Evolutionary conservation across 2,329 filamentous ascomycete species (phyloP).

Genomic region (Exserohilum turcica): DNA sequence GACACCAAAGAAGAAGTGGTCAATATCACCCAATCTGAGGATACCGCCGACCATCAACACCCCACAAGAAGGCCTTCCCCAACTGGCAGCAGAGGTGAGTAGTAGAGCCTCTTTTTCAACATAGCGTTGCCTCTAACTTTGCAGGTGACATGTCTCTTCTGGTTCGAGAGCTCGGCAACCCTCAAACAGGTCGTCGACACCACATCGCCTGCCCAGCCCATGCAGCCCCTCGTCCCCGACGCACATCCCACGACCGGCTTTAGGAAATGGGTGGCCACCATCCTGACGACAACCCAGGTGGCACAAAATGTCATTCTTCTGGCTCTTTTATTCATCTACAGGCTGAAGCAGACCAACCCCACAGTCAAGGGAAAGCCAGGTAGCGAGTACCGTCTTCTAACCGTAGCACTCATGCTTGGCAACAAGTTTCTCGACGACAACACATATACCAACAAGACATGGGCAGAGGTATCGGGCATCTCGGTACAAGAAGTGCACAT

Average conservation of each 20-base stretch:
- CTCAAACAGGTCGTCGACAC: constrained; percentile 74
- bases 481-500: constrained; percentile 94
- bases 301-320: constrained; percentile 93
- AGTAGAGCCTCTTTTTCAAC: background rate
- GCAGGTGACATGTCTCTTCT: constrained; percentile 94
- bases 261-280: constrained; percentile 89
- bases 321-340: constrained; percentile 89
- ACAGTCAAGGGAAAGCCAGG: constrained; percentile 87
- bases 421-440: constrained; percentile 99
- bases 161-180: constrained; percentile 89
- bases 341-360: constrained; percentile 87
- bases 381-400: constrained; percentile 90
- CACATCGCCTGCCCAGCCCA: constrained; percentile 47
- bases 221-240: constrained; percentile 67
- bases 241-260: constrained; percentile 81
- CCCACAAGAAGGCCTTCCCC: constrained; percentile 48
- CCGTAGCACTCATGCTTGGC: constrained; percentile 93
- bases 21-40: constrained; percentile 44
- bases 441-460: constrained; percentile 99
- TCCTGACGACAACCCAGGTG: constrained; percentile 92
- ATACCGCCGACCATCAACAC: constrained; percentile 46
- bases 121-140: constrained; percentile 16
- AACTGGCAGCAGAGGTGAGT: constrained; percentile 49
- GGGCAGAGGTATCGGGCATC: constrained; percentile 96
- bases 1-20: constrained; percentile 38